Conservation (phyloP, 108 stramenopile species). For the Craspedostauros australis region DNA sequence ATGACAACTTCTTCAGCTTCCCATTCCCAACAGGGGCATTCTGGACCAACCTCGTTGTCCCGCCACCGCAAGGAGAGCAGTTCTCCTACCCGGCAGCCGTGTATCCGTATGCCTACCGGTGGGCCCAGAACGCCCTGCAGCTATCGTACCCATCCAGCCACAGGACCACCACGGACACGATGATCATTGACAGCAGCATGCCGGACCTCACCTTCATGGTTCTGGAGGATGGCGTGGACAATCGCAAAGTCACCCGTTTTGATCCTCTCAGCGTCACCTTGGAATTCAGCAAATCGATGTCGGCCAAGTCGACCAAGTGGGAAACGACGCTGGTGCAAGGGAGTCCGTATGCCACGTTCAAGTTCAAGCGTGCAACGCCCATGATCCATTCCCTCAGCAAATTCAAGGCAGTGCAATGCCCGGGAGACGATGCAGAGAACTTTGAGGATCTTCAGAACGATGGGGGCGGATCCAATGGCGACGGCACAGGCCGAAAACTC, state of each 20-base stretch:
- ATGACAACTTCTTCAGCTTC: constrained; percentile 20
- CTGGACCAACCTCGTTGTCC: constrained; percentile 81
- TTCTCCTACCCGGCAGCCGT: constrained; percentile 74
- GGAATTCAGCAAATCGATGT: constrained; percentile 38
- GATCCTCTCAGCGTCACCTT: constrained; percentile 77
- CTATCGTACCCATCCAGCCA: constrained; percentile 66
- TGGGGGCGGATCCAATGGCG: constrained; percentile 1
- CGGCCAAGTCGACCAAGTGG: constrained; percentile 33
- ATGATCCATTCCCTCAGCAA: constrained; percentile 54
- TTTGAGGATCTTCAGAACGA: constrained; percentile 20
- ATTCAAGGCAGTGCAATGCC: constrained; percentile 57
- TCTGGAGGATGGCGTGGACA: constrained; percentile 25
- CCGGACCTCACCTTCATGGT: constrained; percentile 64
- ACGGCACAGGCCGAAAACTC: constrained; percentile 2
- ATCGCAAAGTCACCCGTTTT: constrained; percentile 52
- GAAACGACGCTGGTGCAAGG: constrained; percentile 78
- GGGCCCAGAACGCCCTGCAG: constrained; percentile 55
- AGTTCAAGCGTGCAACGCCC: constrained; percentile 45
- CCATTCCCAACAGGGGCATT: constrained; percentile 88
- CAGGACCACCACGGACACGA: constrained; percentile 27
- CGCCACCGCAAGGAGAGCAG: constrained; percentile 29
- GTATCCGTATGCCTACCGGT: constrained; percentile 80
- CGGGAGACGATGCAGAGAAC: constrained; percentile 31
- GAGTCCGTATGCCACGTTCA: constrained; percentile 66
- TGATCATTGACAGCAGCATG: constrained; percentile 53